Evolutionary conservation across 805 yeast genomes (phyloP).

Genomic region (Zygoascus biomembranicola): DNA sequence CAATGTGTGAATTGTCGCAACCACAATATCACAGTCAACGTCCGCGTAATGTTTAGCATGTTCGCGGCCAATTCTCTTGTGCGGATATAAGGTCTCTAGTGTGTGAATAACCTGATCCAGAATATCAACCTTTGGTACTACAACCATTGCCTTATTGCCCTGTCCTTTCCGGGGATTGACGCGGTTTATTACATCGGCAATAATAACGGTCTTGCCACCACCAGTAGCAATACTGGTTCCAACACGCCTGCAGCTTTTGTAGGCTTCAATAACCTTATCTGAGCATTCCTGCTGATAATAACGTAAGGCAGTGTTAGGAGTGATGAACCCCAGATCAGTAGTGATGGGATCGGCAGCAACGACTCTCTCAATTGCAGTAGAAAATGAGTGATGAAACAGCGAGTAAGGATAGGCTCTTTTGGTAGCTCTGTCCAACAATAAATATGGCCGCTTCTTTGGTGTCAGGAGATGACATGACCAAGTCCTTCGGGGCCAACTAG

Average conservation of each 20-base stretch:
- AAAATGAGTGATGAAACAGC: too few species aligned
- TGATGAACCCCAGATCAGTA: background rate
- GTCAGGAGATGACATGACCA: too few species aligned
- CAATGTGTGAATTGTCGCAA: slow-evolving; percentile 72
- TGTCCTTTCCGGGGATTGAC: slow-evolving; percentile 28
- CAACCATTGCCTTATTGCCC: slow-evolving; percentile 40
- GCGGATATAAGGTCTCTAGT: slow-evolving; percentile 41
- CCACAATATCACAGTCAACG: slow-evolving; percentile 45
- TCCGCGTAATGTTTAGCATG: slow-evolving; percentile 48
- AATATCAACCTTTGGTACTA: slow-evolving; percentile 78
- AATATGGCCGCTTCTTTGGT: too few species aligned
- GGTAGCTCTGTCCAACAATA: too few species aligned
- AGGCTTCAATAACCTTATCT: slow-evolving; percentile 41
- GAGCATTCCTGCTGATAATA: slow-evolving; percentile 70
- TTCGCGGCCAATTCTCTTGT: slow-evolving; percentile 51
- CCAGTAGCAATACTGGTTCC: slow-evolving; percentile 91
- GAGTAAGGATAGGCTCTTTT: too few species aligned
- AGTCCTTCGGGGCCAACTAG: too few species aligned
- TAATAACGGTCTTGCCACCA: slow-evolving; percentile 83
- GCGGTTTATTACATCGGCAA: slow-evolving; percentile 19
- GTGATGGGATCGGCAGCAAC: too few species aligned
- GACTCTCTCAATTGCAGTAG: too few species aligned
- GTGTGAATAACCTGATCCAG: slow-evolving; percentile 59
- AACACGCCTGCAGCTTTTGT: slow-evolving; percentile 44
- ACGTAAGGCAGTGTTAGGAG: slow-evolving; percentile 23